Evolutionary conservation across 805 yeast species (phyloP).

Genomic region (Starmerella floris): DNA sequence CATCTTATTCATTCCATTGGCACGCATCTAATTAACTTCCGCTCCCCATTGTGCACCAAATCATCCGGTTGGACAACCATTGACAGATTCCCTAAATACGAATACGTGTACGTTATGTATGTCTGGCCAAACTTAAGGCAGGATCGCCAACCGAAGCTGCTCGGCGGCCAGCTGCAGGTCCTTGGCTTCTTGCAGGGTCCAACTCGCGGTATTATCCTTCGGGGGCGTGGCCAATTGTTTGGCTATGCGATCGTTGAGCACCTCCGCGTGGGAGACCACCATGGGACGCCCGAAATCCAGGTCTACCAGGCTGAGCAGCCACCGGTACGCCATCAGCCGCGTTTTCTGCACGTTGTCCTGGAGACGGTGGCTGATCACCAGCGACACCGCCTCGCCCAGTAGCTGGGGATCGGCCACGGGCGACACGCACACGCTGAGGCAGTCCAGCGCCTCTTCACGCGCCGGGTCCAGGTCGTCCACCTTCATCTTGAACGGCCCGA

Average conservation of each 20-base stretch:
- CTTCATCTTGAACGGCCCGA: slow-evolving; percentile 79
- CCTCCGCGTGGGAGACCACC: slow-evolving; percentile 2
- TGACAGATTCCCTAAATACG: too few relatives aligned
- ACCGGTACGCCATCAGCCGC: slow-evolving; percentile 40
- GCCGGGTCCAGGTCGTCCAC: slow-evolving; percentile 66
- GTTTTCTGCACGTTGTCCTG: slow-evolving; percentile 56
- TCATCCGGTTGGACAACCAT: too few relatives aligned
- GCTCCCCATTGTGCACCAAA: too few relatives aligned
- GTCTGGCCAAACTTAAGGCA: too few relatives aligned
- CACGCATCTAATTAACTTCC: too few relatives aligned
- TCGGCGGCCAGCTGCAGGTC: slow-evolving; percentile 3
- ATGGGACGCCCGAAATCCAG: slow-evolving; percentile 18
- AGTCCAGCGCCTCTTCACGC: slow-evolving; percentile 59
- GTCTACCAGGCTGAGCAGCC: slow-evolving; percentile 30
- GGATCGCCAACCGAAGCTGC: background rate
- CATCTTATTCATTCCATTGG: too few relatives aligned
- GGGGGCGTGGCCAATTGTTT: slow-evolving; percentile 37
- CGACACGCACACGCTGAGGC: slow-evolving; percentile 36
- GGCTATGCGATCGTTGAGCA: slow-evolving; percentile 26
- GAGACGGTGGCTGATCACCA: slow-evolving; percentile 38
- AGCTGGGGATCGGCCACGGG: background rate
- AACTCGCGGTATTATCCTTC: slow-evolving; percentile 51
- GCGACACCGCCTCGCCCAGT: slow-evolving; percentile 27
- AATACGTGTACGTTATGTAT: too few relatives aligned
- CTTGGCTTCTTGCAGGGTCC: slow-evolving; percentile 30